Base-by-base conservation (phyloP, 257 asterid genomes). In the Forsythia viridissima region DNA sequence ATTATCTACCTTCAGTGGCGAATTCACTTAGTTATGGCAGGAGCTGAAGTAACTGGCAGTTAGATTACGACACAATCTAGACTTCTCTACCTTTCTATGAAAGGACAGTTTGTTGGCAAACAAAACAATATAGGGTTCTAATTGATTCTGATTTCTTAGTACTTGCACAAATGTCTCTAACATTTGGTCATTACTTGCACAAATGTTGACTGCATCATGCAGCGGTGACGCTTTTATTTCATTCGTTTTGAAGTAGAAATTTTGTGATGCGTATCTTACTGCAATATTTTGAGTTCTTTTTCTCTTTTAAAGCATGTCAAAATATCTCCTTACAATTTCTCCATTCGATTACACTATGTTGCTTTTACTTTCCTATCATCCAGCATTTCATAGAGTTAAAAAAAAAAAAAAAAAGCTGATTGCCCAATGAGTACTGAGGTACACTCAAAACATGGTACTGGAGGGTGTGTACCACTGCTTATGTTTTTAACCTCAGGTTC, bases 1-100 rank as follows among this genome's bases (percentile, higher is more conserved):
- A 82, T 76, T 74, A 77, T 73, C 75, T 80, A 20, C 84, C 91
- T 42, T 84, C 94, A 13, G 77, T 85, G 73, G n/a, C 86, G 79
- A 79, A 76, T 71, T 30, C 65, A 48, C 84, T 67, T 69, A 80
- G 83, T 81, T 70, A 74, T 80, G 83, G 82, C 86, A 84, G 85
- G 74, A 78, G 83, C 75, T 86, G 89, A 85, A 76, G 48, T 77
- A 55, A 39, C 37, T 18, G 39, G 70, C 86, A 74, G 80, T 21
- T 75, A 68, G 71, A 74, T 76, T 55, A 57, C 41, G 24, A 61
- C 52, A 24, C 72, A 71, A 9, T 52, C 72, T 30, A 74, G 21
- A 71, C 30, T 4, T 6, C 69, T 67, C 70, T 68, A 38, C 71
- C 76, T 73, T 73, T 71, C 39, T 38, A 63, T 13, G 73, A 75